Evolutionary conservation across 2,329 filamentous ascomycete genomes (phyloP).

Genomic region (Chaetoscypha palmicola): DNA sequence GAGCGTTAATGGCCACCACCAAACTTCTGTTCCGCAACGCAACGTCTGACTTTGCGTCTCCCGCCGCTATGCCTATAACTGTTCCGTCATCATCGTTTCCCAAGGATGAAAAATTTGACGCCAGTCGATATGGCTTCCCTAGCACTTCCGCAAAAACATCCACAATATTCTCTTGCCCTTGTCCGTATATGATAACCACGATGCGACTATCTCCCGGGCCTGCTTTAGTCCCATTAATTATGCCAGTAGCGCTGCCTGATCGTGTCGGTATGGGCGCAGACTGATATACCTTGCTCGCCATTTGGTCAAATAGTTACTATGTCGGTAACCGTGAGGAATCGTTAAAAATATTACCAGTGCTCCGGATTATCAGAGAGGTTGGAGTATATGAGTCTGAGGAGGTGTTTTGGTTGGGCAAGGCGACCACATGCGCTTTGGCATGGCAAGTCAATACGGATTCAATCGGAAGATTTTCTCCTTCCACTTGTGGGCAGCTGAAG

Average conservation of each 20-base stretch:
- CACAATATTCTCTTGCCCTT: slow-evolving; percentile 67
- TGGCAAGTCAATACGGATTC: slow-evolving; percentile 12
- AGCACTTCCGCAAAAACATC: slow-evolving; percentile 71
- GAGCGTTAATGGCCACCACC: slow-evolving; percentile 66
- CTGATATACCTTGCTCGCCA: slow-evolving; percentile 41
- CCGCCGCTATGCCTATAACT: slow-evolving; percentile 60
- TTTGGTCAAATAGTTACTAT: slow-evolving; percentile 14
- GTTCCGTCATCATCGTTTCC: slow-evolving; percentile 49
- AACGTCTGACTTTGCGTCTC: slow-evolving; percentile 50
- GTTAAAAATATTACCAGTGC: slow-evolving; percentile 3
- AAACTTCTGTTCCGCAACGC: slow-evolving; percentile 49
- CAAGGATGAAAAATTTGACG: slow-evolving; percentile 47
- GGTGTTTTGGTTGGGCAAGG: slow-evolving; percentile 6
- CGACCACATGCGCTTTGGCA: slow-evolving; percentile 2
- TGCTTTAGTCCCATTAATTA: slow-evolving; percentile 30
- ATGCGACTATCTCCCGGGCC: slow-evolving; percentile 47
- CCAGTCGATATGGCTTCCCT: slow-evolving; percentile 62
- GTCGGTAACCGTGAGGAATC: background rate
- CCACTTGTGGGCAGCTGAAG: background rate
- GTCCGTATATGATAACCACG: slow-evolving; percentile 61
- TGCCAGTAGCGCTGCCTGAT: slow-evolving; percentile 33
- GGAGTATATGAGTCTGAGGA: slow-evolving; percentile 6
- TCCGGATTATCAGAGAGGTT: slow-evolving; percentile 7
- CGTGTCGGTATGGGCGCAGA: slow-evolving; percentile 44
- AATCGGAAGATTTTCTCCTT: slow-evolving; percentile 7